phyloP scores from a whole-genome alignment of 148 eudicot genomes.

The Cornus florida region DNA sequence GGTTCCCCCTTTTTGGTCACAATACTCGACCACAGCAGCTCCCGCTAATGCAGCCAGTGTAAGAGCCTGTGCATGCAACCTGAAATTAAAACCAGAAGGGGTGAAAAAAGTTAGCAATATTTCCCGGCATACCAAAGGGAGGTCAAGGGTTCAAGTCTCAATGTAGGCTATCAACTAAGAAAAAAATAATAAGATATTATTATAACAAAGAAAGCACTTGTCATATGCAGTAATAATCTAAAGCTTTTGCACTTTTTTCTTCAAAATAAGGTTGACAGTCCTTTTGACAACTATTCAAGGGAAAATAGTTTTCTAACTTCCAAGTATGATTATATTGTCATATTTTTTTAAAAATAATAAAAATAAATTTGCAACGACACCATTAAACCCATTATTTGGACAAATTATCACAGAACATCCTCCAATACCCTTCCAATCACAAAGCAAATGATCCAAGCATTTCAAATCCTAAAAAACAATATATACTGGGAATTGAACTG shows the following conservation, averaged over 20 bases:
- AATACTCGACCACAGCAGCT: conserved; percentile 77
- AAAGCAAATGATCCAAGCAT: neutral
- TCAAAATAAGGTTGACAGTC: neutral
- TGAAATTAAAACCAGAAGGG: conserved; percentile 12
- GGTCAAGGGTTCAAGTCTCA: no score
- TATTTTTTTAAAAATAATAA: no score
- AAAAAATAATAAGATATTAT: no score
- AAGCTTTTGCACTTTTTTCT: neutral
- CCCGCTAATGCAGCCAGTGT: conserved; percentile 79
- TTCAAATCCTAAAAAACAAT: no score
- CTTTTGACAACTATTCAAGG: neutral
- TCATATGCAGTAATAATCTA: neutral
- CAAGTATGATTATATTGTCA: neutral
- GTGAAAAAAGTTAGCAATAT: neutral
- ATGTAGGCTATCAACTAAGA: no score
- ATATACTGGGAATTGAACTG: no score
- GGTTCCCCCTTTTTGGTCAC: conserved; percentile 46
- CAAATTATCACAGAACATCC: neutral
- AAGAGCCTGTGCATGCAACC: conserved; percentile 87
- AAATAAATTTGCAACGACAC: neutral
- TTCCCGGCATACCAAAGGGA: no score
- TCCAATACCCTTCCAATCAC: neutral
- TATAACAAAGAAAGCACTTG: neutral
- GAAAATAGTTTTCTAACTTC: no score
- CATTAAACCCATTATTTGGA: no score